A percentile compares a stretch with the other conserved stretches of the same genome.
Evolutionary conservation across 2,329 filamentous ascomycete species (phyloP).

Genomic region (Aspergillus pseudoterreus): DNA sequence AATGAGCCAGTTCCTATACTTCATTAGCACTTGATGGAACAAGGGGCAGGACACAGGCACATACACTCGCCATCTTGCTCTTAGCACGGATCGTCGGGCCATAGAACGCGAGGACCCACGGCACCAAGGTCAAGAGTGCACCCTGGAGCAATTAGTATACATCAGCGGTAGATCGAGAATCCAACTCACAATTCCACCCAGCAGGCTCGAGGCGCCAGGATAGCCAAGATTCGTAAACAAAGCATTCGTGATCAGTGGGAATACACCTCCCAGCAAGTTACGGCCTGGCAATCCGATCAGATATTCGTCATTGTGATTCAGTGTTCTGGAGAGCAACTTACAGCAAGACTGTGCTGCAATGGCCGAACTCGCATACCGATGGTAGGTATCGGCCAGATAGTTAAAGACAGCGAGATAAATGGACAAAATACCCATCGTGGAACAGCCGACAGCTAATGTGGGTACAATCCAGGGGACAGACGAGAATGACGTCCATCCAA

Average conservation of each 20-base stretch:
- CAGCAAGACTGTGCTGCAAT: constrained; percentile 83
- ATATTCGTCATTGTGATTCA: background rate
- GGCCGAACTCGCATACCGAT: constrained; percentile 78
- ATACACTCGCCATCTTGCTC: constrained; percentile 70
- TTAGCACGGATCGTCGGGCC: constrained; percentile 70
- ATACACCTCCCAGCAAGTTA: constrained; percentile 76
- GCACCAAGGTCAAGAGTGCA: constrained; percentile 68
- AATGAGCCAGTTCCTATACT: constrained; percentile 5
- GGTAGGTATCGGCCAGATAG: constrained; percentile 85
- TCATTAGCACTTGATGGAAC: background rate
- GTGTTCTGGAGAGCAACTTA: constrained; percentile 15
- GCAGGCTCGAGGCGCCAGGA: constrained; percentile 65
- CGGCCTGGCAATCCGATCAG: constrained; percentile 39
- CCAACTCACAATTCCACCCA: constrained; percentile 65
- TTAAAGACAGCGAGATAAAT: constrained; percentile 90
- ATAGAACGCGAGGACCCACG: constrained; percentile 78
- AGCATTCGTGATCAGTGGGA: constrained; percentile 70
- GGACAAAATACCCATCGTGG: constrained; percentile 81
- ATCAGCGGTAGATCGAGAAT: background rate
- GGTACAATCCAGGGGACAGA: constrained; percentile 70
- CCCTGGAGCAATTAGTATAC: constrained; percentile 33
- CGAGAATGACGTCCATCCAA: constrained; percentile 65
- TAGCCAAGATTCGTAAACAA: constrained; percentile 73
- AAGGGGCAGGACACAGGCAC: constrained; percentile 14
- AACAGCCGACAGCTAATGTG: constrained; percentile 64